Conservation (phyloP, 305 asterid species). For the Rubia tinctorum region DNA sequence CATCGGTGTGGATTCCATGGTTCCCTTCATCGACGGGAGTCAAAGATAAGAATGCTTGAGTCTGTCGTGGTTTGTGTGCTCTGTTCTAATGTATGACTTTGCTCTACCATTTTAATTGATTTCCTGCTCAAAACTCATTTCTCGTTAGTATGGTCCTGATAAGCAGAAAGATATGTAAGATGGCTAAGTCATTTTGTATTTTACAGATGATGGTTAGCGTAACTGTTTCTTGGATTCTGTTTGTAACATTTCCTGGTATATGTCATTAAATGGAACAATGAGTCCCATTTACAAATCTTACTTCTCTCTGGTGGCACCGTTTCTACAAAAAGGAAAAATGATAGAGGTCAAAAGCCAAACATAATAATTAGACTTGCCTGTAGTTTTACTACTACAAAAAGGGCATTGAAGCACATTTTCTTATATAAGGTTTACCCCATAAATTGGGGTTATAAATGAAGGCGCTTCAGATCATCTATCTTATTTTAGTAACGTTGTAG, state of each 20-base stretch:
- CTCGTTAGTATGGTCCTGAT: neutral
- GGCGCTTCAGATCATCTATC: too few relatives aligned
- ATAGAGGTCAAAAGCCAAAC: neutral
- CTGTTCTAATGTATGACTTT: conserved; percentile 6
- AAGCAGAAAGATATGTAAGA: neutral
- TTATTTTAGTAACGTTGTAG: too few relatives aligned
- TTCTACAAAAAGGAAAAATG: neutral
- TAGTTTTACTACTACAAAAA: neutral
- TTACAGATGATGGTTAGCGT: neutral
- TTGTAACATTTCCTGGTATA: neutral
- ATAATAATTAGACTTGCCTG: neutral
- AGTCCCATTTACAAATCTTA: neutral
- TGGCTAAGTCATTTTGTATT: conserved; percentile 1
- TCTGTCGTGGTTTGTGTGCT: conserved; percentile 6
- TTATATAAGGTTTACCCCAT: too few relatives aligned
- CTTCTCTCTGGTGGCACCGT: neutral
- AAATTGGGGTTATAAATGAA: neutral
- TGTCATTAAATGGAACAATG: neutral
- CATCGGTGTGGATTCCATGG: conserved; percentile 91
- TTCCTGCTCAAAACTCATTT: conserved; percentile 1
- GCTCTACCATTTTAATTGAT: neutral
- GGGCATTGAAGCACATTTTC: neutral
- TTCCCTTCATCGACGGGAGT: conserved; percentile 39
- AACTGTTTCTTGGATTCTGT: conserved; percentile 5
- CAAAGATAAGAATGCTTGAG: conserved; percentile 56